Conservation (phyloP, 208 protist genomes). For the Wallacemonas collosoma region DNA sequence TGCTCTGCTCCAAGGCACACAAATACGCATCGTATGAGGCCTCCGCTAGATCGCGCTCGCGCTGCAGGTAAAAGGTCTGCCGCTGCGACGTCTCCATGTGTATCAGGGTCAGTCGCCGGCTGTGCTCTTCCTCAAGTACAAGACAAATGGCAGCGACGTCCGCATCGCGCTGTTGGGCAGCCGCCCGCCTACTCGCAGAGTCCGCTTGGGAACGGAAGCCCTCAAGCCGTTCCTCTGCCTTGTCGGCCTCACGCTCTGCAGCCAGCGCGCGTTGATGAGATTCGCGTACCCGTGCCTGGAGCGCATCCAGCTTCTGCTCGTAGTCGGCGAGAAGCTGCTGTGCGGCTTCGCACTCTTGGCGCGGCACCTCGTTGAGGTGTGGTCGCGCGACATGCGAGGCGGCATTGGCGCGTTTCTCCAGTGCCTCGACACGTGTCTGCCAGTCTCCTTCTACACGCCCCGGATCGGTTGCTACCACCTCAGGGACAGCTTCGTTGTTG, state of each 20-base stretch:
- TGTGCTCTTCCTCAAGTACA: constrained; percentile 3
- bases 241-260: constrained; percentile 1
- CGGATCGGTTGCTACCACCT: not conserved
- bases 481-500: not conserved
- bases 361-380: not conserved
- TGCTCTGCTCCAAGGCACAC: not conserved
- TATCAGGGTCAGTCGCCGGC: not conserved
- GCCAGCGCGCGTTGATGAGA: not conserved
- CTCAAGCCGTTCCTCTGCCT: not conserved
- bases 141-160: not conserved
- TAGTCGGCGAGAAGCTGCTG: not conserved
- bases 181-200: not conserved
- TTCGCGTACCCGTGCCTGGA: not conserved
- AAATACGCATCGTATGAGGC: constrained; percentile 3
- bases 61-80: constrained; percentile 4
- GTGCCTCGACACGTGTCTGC: not conserved
- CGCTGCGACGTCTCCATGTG: constrained; percentile 6
- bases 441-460: not conserved
- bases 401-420: not conserved
- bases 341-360: not conserved
- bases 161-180: not conserved
- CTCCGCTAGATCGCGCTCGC: constrained; percentile 7
- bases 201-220: not conserved
- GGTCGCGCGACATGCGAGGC: not conserved
- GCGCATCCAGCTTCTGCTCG: not conserved